Evolutionary conservation across 495 filamentous ascomycete species (phyloP).

Genomic region (Neurospora intermedia): DNA sequence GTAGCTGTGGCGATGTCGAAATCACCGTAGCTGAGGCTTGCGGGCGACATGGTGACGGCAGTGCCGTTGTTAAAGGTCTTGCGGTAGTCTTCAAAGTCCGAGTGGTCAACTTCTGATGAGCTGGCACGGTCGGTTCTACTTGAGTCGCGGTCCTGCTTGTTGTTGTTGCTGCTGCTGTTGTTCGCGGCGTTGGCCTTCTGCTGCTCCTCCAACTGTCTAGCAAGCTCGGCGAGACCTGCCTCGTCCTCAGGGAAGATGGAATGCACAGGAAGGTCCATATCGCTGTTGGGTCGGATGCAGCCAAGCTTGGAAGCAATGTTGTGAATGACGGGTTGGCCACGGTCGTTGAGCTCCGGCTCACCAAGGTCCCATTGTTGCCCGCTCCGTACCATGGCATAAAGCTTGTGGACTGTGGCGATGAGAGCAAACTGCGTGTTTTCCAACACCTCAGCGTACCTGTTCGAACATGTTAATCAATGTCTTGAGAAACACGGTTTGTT

Average conservation of each 20-base stretch:
- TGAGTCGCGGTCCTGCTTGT: conserved; percentile 25
- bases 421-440: conserved; percentile 48
- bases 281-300: conserved; percentile 43
- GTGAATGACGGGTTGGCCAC: conserved; percentile 45
- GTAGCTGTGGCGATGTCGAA: conserved; percentile 27
- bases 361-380: conserved; percentile 43
- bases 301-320: conserved; percentile 47
- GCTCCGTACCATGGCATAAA: conserved; percentile 47
- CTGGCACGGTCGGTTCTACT: conserved; percentile 36
- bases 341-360: conserved; percentile 46
- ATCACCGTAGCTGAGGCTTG: conserved; percentile 33
- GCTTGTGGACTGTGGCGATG: conserved; percentile 46
- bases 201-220: conserved; percentile 35
- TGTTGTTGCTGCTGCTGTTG: conserved; percentile 17
- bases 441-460: conserved; percentile 45
- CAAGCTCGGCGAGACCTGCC: conserved; percentile 39
- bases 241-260: conserved; percentile 44
- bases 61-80: conserved; percentile 27
- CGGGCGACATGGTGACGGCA: conserved; percentile 34
- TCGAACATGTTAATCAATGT: conserved; percentile 11
- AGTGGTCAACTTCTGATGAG: conserved; percentile 42
- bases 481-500: neutral
- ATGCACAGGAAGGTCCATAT: conserved; percentile 43
- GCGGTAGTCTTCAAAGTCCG: conserved; percentile 42
- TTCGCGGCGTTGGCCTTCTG: conserved; percentile 23